A percentile compares a stretch with the other conserved stretches of the same genome.
Conservation (phyloP, 805 yeast genomes). For the Lipomyces kockii region DNA sequence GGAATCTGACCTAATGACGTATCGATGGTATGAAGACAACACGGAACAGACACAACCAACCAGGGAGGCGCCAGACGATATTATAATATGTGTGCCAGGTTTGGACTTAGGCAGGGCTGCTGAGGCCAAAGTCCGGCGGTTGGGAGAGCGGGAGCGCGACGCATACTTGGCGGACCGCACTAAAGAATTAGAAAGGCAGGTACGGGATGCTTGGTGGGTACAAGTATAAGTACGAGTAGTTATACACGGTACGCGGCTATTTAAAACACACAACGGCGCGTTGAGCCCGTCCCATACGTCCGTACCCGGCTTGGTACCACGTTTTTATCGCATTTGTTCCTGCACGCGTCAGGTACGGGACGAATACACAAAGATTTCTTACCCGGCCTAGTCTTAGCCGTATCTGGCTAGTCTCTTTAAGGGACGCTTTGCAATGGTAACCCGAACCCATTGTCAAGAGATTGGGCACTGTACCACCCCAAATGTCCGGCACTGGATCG, state of each 20-base stretch:
- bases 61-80: background rate
- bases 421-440: background rate
- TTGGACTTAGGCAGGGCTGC: background rate
- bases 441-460: background rate
- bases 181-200: background rate
- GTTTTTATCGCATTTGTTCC: background rate
- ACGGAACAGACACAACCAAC: background rate
- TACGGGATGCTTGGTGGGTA: background rate
- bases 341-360: background rate
- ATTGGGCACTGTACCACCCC: too few species aligned
- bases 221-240: background rate
- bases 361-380: background rate
- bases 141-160: background rate
- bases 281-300: too few species aligned
- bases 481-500: too few species aligned
- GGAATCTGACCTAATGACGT: background rate
- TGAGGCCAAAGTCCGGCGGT: background rate
- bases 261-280: background rate
- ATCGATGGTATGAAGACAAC: background rate
- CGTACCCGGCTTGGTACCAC: background rate
- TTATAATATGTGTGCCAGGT: background rate
- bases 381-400: background rate
- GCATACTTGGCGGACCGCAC: constrained; percentile 2
- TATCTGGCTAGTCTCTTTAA: background rate
- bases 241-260: background rate